A percentile compares a stretch with the other conserved stretches of the same genome.
These are phyloP conservation scores for Leptomonas pyrrhocoris DNA, from an alignment of 208 protist genomes.

Conservation along the genomic window DNA sequence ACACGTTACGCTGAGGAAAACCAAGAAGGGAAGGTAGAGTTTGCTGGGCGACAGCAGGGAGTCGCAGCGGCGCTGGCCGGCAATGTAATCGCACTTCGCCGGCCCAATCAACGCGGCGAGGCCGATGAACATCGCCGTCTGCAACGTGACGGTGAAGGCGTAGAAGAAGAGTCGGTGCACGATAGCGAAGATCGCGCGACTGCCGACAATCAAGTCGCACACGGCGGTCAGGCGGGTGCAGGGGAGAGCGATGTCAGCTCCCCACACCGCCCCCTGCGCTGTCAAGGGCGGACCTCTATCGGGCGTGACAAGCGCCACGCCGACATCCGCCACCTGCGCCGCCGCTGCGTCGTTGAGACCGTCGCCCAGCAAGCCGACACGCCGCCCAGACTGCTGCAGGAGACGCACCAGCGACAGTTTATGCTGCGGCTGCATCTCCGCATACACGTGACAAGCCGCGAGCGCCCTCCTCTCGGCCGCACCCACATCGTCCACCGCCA, in stretches of 20 bases:
- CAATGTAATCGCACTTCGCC: not conserved
- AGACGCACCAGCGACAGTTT: slow-evolving; percentile 71
- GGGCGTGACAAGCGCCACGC: slow-evolving; percentile 83
- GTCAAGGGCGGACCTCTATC: slow-evolving; percentile 1
- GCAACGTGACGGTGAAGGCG: slow-evolving; percentile 2
- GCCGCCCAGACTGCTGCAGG: slow-evolving; percentile 75
- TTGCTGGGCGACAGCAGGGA: not conserved
- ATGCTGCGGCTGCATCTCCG: slow-evolving; percentile 82
- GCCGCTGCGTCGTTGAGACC: slow-evolving; percentile 96
- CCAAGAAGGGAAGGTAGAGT: not conserved
- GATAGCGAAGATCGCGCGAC: slow-evolving; percentile 20
- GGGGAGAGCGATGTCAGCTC: slow-evolving; percentile 25
- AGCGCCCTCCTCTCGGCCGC: slow-evolving; percentile 29
- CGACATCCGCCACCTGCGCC: slow-evolving; percentile 92
- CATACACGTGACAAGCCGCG: slow-evolving; percentile 55
- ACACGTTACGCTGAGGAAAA: not conserved
- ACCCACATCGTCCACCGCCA: slow-evolving; percentile 3
- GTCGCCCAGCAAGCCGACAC: slow-evolving; percentile 95
- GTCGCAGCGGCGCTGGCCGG: not conserved
- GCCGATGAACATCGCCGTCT: slow-evolving; percentile 14
- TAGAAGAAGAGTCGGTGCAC: slow-evolving; percentile 24
- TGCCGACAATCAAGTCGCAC: slow-evolving; percentile 9
- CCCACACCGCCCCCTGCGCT: slow-evolving; percentile 18
- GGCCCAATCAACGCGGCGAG: not conserved
- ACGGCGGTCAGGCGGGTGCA: not conserved